Evolutionary conservation across 1,284 basidiomycete genomes (phyloP).

Genomic region (Rhodotorula sp.): DNA sequence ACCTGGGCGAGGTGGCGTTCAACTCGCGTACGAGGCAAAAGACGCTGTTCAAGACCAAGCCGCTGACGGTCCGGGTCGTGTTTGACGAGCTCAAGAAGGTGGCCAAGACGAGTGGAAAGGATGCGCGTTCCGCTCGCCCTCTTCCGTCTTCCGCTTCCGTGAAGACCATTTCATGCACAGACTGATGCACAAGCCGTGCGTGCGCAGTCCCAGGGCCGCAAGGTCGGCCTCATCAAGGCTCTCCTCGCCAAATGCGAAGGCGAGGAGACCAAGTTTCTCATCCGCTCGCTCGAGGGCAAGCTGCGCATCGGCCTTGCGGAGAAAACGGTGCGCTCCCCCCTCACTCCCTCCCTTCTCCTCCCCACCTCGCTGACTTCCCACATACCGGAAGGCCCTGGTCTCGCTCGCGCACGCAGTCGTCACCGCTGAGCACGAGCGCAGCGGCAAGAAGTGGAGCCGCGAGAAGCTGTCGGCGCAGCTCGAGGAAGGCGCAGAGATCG

Average conservation of each 20-base stretch:
- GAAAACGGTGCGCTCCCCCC: constrained; percentile 61
- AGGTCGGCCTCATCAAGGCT: constrained; percentile 93
- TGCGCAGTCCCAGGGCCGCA: constrained; percentile 81
- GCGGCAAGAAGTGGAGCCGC: constrained; percentile 51
- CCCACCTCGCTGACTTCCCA: constrained; percentile 24
- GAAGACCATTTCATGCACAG: no score
- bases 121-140: constrained; percentile 58
- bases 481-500: constrained; percentile 74
- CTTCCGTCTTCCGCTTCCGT: not conserved
- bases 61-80: constrained; percentile 82
- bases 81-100: constrained; percentile 85
- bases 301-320: constrained; percentile 96
- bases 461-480: constrained; percentile 74
- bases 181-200: not conserved
- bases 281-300: constrained; percentile 94
- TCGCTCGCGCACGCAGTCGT: constrained; percentile 84
- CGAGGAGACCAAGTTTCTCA: constrained; percentile 90
- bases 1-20: constrained; percentile 93
- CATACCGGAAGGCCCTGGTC: constrained; percentile 66
- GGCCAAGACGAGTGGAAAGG: constrained; percentile 77
- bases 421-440: constrained; percentile 50
- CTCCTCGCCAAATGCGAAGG: constrained; percentile 89
- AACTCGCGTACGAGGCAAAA: constrained; percentile 86
- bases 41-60: constrained; percentile 91
- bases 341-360: not conserved